Evolutionary conservation across 192 early-diverging fungal genomes (phyloP).

Genomic region (Bifiguratus adelaidae): DNA sequence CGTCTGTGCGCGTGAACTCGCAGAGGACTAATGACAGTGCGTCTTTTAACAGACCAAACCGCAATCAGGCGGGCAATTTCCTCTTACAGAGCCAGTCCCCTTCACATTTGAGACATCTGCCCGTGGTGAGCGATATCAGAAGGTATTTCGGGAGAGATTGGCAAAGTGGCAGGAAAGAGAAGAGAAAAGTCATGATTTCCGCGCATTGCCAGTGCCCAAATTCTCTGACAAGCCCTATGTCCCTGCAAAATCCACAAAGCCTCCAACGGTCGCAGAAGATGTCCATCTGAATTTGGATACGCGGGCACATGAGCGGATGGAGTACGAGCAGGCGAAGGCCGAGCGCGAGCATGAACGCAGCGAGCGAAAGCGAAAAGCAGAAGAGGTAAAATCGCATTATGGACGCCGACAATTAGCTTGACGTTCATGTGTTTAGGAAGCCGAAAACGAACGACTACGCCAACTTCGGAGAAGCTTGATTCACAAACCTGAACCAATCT

Average conservation of each 20-base stretch:
- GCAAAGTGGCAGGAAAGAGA: constrained; percentile 23
- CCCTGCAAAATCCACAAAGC: constrained; percentile 39
- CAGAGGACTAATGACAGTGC: too few species aligned
- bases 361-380: neutral
- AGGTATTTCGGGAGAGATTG: constrained; percentile 25
- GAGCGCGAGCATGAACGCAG: neutral
- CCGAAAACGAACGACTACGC: neutral
- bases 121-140: constrained; percentile 28
- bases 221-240: constrained; percentile 33
- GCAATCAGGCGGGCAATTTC: too few species aligned
- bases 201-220: constrained; percentile 34
- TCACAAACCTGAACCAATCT: neutral
- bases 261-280: constrained; percentile 36
- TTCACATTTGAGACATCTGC: constrained; percentile 42
- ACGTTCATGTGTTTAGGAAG: too few species aligned
- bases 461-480: neutral
- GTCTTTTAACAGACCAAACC: too few species aligned
- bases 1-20: too few species aligned
- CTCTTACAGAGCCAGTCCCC: constrained; percentile 28
- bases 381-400: neutral
- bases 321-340: constrained; percentile 33
- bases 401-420: too few species aligned
- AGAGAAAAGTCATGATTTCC: constrained; percentile 1
- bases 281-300: constrained; percentile 33
- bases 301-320: constrained; percentile 43